A percentile compares a stretch with the other conserved stretches of the same genome.
phyloP scores from a whole-genome alignment of 352 stramenopile species.

The Phytopythium kandeliae region DNA sequence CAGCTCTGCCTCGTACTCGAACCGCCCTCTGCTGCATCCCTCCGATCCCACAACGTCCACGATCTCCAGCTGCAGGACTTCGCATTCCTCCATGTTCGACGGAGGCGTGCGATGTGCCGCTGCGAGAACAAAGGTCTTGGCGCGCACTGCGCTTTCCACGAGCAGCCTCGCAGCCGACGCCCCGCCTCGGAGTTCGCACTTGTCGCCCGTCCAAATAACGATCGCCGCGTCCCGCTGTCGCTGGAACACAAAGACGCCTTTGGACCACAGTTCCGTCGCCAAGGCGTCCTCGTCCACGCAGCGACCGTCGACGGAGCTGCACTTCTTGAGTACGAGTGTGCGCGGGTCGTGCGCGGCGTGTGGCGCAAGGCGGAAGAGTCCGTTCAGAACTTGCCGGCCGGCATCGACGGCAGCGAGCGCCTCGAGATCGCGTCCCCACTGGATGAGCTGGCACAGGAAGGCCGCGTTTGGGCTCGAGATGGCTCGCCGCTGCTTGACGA shows the following conservation, averaged over 20 bases:
- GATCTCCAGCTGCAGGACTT: background rate
- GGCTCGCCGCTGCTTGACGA: slow-evolving; percentile 38
- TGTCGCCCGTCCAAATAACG: slow-evolving; percentile 31
- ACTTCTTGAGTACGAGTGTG: slow-evolving; percentile 46
- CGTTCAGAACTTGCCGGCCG: slow-evolving; percentile 4
- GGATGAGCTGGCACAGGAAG: slow-evolving; percentile 63
- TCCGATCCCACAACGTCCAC: slow-evolving; percentile 18
- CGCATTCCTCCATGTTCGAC: too few relatives aligned
- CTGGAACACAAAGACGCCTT: slow-evolving; percentile 44
- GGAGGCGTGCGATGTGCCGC: background rate
- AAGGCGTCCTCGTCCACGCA: slow-evolving; percentile 5
- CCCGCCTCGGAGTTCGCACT: slow-evolving; percentile 23
- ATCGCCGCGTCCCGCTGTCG: slow-evolving; percentile 8
- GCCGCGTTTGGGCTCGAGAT: slow-evolving; percentile 60
- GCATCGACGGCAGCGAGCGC: background rate
- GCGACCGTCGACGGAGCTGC: slow-evolving; percentile 1
- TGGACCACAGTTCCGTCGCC: slow-evolving; percentile 25
- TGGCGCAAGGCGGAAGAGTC: slow-evolving; percentile 36
- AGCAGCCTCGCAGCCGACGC: slow-evolving; percentile 8
- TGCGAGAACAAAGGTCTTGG: background rate
- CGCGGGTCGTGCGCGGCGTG: slow-evolving; percentile 41
- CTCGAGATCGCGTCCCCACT: slow-evolving; percentile 48
- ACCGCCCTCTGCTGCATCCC: background rate
- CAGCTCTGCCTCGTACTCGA: slow-evolving; percentile 2
- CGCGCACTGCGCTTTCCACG: background rate